Conservation (phyloP, 208 protist genomes). For the Leishmania mexicana region DNA sequence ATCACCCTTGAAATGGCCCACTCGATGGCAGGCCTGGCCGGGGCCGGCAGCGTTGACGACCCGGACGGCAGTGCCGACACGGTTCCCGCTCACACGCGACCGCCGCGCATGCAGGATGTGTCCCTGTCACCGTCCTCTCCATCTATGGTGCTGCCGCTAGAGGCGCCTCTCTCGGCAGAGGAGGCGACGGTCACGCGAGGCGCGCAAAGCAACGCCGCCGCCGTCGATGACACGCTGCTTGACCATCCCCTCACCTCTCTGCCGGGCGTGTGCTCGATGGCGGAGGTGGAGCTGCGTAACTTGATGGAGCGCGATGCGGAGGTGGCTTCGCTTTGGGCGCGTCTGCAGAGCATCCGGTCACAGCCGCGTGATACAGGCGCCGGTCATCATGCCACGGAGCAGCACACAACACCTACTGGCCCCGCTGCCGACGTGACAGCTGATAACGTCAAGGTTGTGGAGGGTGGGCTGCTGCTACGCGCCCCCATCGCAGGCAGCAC, state of each 20-base stretch:
- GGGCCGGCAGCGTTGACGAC: constrained; percentile 5
- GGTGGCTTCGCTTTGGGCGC: constrained; percentile 27
- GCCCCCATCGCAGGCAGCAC: not conserved
- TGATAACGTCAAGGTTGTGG: not conserved
- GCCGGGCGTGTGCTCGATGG: constrained; percentile 22
- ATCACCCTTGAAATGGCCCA: constrained; percentile 15
- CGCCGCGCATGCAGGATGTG: not conserved
- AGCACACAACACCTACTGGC: not conserved
- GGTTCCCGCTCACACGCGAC: constrained; percentile 4
- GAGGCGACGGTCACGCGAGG: not conserved
- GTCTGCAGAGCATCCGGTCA: constrained; percentile 16
- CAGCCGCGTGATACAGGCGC: not conserved
- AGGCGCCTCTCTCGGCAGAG: not conserved
- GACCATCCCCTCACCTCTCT: constrained; percentile 27
- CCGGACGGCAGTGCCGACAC: constrained; percentile 8
- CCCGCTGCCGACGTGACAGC: not conserved
- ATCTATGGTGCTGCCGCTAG: not conserved
- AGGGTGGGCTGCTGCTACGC: constrained; percentile 9
- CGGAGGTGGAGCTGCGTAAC: constrained; percentile 28
- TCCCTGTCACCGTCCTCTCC: constrained; percentile 8
- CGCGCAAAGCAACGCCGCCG: not conserved
- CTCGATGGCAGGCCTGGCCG: constrained; percentile 12
- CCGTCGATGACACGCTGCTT: not conserved
- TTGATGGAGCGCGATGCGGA: constrained; percentile 16
- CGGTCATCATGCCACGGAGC: not conserved